A percentile compares a stretch with the other conserved stretches of the same genome.
These are phyloP conservation scores for Pseudotsuga menziesii DNA, from an alignment of 75 land plant species.

Conservation along the genomic window DNA sequence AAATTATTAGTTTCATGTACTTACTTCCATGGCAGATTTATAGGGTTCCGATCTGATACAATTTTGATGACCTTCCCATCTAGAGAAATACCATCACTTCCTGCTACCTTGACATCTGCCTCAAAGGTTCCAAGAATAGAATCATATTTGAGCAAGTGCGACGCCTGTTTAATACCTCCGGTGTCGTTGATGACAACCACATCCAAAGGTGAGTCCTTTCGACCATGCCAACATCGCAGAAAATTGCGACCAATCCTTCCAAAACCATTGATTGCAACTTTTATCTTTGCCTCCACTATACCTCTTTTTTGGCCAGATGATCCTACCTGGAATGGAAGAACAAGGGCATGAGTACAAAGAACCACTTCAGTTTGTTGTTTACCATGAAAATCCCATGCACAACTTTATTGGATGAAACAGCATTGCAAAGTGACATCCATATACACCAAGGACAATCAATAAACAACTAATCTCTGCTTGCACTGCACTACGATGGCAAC, in stretches of 20 bases:
- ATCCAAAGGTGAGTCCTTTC: slow-evolving; percentile 94
- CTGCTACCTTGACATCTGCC: slow-evolving; percentile 82
- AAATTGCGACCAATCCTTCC: slow-evolving; percentile 98
- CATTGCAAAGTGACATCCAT: background rate
- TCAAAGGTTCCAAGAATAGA: slow-evolving; percentile 97
- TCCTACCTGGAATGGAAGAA: slow-evolving; percentile 20
- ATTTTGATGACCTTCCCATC: slow-evolving; percentile 95
- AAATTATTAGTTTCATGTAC: background rate
- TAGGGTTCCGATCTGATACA: slow-evolving; percentile 88
- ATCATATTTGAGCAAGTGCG: slow-evolving; percentile 97
- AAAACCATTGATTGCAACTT: slow-evolving; percentile 98
- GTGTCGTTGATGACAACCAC: slow-evolving; percentile 97
- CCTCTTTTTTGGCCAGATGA: slow-evolving; percentile 41
- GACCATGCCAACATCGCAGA: slow-evolving; percentile 97
- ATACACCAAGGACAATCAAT: background rate
- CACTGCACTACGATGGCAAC: background rate
- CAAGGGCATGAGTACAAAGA: background rate
- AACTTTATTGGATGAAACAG: background rate
- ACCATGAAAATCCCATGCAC: background rate
- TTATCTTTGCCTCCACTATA: slow-evolving; percentile 85
- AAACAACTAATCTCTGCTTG: background rate
- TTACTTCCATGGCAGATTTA: slow-evolving; percentile 91
- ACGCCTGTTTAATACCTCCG: slow-evolving; percentile 98
- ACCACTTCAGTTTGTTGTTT: background rate
- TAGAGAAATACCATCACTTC: slow-evolving; percentile 73